These are phyloP conservation scores for Pinus taeda DNA, from an alignment of 75 land plant species.

Conservation along the genomic window DNA sequence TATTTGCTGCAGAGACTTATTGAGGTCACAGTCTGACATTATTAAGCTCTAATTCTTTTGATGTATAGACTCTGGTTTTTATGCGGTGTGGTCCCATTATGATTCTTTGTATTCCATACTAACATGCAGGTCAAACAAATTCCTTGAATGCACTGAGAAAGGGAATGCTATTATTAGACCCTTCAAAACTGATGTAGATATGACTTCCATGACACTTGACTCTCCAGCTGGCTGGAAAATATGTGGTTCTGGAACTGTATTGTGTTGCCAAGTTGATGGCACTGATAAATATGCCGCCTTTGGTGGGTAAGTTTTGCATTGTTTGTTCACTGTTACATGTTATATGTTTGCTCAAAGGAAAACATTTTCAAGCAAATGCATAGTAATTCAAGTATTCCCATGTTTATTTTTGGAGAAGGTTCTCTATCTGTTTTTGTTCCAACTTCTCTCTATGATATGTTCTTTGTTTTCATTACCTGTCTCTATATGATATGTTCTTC, in stretches of 20 bases:
- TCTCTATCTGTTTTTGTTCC: not conserved
- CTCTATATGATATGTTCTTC: not conserved
- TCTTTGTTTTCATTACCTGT: no score
- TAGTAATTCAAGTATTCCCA: not conserved
- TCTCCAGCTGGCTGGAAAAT: slow-evolving; percentile 1
- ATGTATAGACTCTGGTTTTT: slow-evolving; percentile 1
- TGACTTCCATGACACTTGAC: no score
- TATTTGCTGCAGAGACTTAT: not conserved
- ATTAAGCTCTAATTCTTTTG: not conserved
- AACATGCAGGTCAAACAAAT: slow-evolving; percentile 14
- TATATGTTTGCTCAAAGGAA: not conserved
- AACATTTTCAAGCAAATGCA: not conserved
- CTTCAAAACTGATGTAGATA: no score
- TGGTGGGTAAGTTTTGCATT: slow-evolving; percentile 42
- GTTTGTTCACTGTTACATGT: not conserved
- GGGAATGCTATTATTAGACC: no score
- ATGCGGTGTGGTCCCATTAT: slow-evolving; percentile 30
- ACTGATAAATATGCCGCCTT: no score
- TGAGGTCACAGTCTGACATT: not conserved
- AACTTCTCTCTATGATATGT: not conserved
- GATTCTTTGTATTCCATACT: slow-evolving; percentile 57
- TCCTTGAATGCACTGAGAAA: no score
- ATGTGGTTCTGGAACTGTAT: not conserved
- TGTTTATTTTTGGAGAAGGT: not conserved
- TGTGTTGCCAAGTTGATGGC: no score